phyloP scores from a whole-genome alignment of 495 filamentous ascomycete genomes.

The Xylaria scruposa region DNA sequence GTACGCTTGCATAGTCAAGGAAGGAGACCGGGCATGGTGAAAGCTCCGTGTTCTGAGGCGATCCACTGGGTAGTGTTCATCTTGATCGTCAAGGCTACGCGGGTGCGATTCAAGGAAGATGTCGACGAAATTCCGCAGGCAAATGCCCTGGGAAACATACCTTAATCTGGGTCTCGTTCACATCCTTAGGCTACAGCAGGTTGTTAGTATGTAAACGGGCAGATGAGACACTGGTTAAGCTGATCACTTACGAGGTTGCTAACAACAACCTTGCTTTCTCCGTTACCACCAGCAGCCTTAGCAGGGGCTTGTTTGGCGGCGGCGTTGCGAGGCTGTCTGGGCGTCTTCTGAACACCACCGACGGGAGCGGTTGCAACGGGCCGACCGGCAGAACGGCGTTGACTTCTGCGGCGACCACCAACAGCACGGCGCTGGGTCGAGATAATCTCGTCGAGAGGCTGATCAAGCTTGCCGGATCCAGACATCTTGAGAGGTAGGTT shows the following conservation, averaged over 20 bases:
- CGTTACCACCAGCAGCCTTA: slow-evolving; percentile 59
- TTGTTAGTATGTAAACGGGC: slow-evolving; percentile 54
- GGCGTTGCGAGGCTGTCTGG: slow-evolving; percentile 65
- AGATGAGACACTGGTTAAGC: not conserved
- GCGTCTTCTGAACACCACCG: slow-evolving; percentile 86
- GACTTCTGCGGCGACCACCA: slow-evolving; percentile 59
- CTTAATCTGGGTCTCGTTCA: slow-evolving; percentile 95
- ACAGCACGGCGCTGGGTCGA: slow-evolving; percentile 68
- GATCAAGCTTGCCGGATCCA: slow-evolving; percentile 84
- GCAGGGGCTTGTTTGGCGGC: slow-evolving; percentile 68
- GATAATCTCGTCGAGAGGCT: slow-evolving; percentile 96
- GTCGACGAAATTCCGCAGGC: slow-evolving; percentile 63
- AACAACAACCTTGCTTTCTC: slow-evolving; percentile 95
- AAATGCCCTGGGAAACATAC: slow-evolving; percentile 84
- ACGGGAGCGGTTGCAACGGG: slow-evolving; percentile 67
- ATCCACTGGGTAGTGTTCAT: slow-evolving; percentile 45
- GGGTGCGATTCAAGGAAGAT: slow-evolving; percentile 49
- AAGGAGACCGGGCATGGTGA: slow-evolving; percentile 49
- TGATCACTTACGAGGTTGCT: slow-evolving; percentile 87
- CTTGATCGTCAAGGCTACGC: slow-evolving; percentile 48
- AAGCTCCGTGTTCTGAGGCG: slow-evolving; percentile 40
- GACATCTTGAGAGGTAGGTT: slow-evolving; percentile 69
- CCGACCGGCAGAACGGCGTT: slow-evolving; percentile 57
- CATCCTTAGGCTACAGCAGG: slow-evolving; percentile 80
- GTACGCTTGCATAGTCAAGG: slow-evolving; percentile 38